Percentiles rank a stretch among this genome's conserved stretches.
Evolutionary conservation across 345 rosid species (phyloP).

Genomic region (Gossypium anomalum): DNA sequence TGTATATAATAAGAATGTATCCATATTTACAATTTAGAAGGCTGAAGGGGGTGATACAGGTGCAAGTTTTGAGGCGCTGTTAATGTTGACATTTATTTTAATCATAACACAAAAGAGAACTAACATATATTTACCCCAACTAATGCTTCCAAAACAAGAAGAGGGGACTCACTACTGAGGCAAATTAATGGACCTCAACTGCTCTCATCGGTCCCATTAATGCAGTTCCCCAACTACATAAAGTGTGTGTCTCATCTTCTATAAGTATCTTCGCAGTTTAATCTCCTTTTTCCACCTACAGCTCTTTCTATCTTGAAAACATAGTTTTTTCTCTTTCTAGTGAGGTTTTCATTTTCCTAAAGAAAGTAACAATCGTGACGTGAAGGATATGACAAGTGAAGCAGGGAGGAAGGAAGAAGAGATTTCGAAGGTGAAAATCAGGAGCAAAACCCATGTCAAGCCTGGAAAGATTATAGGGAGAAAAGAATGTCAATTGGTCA

Average conservation of each 20-base stretch:
- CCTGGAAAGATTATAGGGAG: slow-evolving; percentile 58
- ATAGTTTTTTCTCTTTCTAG: neutral
- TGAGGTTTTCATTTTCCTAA: slow-evolving; percentile 1
- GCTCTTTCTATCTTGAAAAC: slow-evolving; percentile 11
- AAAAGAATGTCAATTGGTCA: slow-evolving; percentile 61
- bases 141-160: neutral
- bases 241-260: neutral
- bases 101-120: neutral
- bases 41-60: no score
- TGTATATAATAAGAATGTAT: no score
- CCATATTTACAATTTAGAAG: no score
- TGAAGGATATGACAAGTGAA: slow-evolving; percentile 21
- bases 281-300: neutral
- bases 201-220: slow-evolving; percentile 45
- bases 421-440: slow-evolving; percentile 38
- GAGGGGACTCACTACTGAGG: neutral
- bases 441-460: slow-evolving; percentile 48
- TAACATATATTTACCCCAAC: neutral
- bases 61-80: neutral
- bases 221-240: slow-evolving; percentile 43
- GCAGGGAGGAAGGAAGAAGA: slow-evolving; percentile 11
- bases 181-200: slow-evolving; percentile 44
- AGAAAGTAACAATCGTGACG: neutral
- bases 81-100: slow-evolving; percentile 7
- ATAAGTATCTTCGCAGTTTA: slow-evolving; percentile 13